Conservation (phyloP, 2,329 filamentous ascomycete genomes). For the Cladosporium colombiae region DNA sequence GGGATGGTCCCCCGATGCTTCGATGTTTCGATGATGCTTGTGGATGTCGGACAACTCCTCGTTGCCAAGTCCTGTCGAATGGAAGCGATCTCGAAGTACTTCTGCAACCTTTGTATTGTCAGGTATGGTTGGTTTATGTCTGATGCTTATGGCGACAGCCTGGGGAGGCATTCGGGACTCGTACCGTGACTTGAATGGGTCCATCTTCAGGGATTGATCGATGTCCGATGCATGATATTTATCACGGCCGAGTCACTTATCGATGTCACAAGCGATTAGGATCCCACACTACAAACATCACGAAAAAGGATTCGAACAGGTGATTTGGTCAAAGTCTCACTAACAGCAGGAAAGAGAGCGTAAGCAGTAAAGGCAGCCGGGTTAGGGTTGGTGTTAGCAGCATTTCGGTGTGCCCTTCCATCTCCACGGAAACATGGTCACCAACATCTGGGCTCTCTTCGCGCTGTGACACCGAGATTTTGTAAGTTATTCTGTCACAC, state of each 20-base stretch:
- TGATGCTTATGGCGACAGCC: background rate
- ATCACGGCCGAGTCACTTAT: background rate
- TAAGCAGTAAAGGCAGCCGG: background rate
- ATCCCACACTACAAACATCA: background rate
- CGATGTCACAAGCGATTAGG: background rate
- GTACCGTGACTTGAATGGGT: background rate
- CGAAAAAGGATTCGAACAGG: background rate
- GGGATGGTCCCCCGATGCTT: conserved; percentile 5
- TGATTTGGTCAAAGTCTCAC: background rate
- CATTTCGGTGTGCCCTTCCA: background rate
- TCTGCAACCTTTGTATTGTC: background rate
- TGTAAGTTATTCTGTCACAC: too few species aligned
- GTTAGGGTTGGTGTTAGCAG: background rate
- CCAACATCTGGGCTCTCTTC: background rate
- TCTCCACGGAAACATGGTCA: background rate
- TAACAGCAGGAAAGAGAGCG: background rate
- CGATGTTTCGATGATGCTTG: background rate
- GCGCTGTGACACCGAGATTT: background rate
- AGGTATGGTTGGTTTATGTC: background rate
- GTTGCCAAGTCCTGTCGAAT: background rate
- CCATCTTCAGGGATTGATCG: background rate
- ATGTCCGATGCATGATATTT: background rate
- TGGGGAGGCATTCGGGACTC: background rate
- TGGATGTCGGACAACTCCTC: background rate
- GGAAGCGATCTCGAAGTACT: background rate